phyloP scores from a whole-genome alignment of 345 rosid genomes.

The Luvunga scandens region DNA sequence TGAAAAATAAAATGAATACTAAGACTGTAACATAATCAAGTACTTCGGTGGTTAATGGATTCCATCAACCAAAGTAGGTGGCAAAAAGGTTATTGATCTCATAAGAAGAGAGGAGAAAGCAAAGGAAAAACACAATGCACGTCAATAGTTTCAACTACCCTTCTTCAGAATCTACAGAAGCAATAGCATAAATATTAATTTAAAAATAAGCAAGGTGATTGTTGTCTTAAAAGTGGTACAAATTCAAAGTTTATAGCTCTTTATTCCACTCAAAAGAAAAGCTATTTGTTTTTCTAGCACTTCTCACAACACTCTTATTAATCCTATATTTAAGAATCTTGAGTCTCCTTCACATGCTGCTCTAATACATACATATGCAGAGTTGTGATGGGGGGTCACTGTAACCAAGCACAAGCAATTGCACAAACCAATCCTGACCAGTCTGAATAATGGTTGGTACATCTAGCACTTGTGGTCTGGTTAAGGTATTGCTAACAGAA shows the following conservation, averaged over 20 bases:
- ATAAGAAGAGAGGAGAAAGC: background rate
- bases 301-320: background rate
- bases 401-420: too few species aligned
- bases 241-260: background rate
- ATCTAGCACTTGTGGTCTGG: background rate
- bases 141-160: background rate
- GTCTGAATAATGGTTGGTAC: background rate
- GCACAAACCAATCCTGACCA: too few species aligned
- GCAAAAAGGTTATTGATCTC: background rate
- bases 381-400: background rate
- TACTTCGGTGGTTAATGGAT: background rate
- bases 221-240: background rate
- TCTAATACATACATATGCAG: background rate
- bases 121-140: background rate
- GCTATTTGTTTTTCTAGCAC: background rate
- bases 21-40: background rate
- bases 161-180: background rate
- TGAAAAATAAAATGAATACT: constrained; percentile 5
- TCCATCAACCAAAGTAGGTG: background rate
- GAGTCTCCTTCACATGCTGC: background rate
- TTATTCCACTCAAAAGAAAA: background rate
- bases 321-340: background rate
- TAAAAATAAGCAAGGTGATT: background rate
- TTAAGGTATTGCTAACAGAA: background rate
- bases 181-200: background rate